phyloP scores from a whole-genome alignment of 1,284 basidiomycete species.

The Boletellus sp. region DNA sequence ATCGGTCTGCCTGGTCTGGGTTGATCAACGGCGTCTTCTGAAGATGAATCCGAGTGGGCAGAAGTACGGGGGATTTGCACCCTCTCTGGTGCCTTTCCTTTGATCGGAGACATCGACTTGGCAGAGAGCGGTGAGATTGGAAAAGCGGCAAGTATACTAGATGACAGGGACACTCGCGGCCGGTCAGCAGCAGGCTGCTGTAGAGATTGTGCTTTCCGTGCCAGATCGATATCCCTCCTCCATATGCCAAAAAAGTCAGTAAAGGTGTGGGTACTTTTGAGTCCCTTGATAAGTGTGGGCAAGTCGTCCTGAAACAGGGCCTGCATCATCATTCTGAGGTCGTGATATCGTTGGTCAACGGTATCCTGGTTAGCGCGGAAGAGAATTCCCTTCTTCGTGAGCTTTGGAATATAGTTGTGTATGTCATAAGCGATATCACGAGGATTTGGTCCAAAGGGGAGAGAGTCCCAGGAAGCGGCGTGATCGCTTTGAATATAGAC shows the following conservation, averaged over 20 bases:
- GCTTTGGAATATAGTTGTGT: conserved; percentile 59
- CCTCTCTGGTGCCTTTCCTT: conserved; percentile 22
- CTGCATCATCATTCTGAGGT: conserved; percentile 57
- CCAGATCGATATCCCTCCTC: conserved; percentile 63
- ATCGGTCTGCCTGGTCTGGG: conserved; percentile 6
- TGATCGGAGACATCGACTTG: conserved; percentile 17
- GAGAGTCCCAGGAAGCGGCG: conserved; percentile 77
- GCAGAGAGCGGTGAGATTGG: conserved; percentile 38
- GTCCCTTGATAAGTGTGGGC: conserved; percentile 61
- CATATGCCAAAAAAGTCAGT: conserved; percentile 77
- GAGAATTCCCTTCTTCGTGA: conserved; percentile 67
- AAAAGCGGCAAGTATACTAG: conserved; percentile 53
- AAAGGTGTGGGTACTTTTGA: conserved; percentile 54
- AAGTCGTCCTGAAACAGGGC: conserved; percentile 57
- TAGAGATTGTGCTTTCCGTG: conserved; percentile 38
- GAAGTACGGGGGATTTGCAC: not conserved
- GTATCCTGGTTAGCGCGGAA: conserved; percentile 69
- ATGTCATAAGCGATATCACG: conserved; percentile 63
- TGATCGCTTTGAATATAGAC: conserved; percentile 63
- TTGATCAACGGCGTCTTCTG: conserved; percentile 13
- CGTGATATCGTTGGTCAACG: conserved; percentile 56
- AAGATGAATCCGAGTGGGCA: conserved; percentile 24
- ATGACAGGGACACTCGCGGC: conserved; percentile 33
- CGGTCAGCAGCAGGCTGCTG: conserved; percentile 10
- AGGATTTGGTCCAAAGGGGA: conserved; percentile 79